phyloP scores from a whole-genome alignment of 2,329 filamentous ascomycete species.

The Colletotrichum musicola region DNA sequence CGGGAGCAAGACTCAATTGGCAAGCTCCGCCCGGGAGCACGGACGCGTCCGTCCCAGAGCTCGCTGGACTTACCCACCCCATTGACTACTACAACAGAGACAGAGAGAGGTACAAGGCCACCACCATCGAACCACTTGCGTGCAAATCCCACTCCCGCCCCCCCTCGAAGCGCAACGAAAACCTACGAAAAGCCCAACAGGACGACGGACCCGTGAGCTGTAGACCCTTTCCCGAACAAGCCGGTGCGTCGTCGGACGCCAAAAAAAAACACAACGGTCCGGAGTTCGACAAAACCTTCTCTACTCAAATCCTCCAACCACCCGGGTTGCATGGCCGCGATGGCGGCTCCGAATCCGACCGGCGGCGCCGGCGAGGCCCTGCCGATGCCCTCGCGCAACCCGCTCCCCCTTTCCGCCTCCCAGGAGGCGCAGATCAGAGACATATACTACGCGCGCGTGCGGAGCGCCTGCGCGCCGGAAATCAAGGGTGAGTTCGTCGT shows the following conservation, averaged over 20 bases:
- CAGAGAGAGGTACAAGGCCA: neutral
- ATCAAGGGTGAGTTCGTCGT: conserved; percentile 72
- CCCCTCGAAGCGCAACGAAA: neutral
- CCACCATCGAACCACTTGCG: conserved; percentile 29
- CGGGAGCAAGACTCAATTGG: conserved; percentile 38
- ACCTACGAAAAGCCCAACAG: neutral
- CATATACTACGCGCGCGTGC: conserved; percentile 83
- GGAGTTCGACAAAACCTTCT: neutral
- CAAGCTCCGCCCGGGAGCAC: conserved; percentile 35
- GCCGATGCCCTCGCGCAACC: conserved; percentile 75
- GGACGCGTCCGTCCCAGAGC: conserved; percentile 12
- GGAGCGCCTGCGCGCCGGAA: conserved; percentile 79
- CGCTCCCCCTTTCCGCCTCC: conserved; percentile 83
- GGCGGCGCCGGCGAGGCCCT: conserved; percentile 42
- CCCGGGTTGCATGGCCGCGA: conserved; percentile 51
- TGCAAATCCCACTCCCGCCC: conserved; percentile 8
- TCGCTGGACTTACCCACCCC: conserved; percentile 23
- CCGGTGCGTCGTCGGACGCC: too few relatives aligned
- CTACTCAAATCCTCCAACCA: neutral
- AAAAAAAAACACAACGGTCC: neutral
- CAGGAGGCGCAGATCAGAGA: conserved; percentile 87
- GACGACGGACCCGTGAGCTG: neutral
- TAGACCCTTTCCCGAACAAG: neutral
- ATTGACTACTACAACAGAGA: neutral
- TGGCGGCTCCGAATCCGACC: conserved; percentile 54